Percentiles rank a stretch among this genome's conserved stretches.
Evolutionary conservation across 768 basidiomycete genomes (phyloP).

Genomic region (Tulasnella sp.): DNA sequence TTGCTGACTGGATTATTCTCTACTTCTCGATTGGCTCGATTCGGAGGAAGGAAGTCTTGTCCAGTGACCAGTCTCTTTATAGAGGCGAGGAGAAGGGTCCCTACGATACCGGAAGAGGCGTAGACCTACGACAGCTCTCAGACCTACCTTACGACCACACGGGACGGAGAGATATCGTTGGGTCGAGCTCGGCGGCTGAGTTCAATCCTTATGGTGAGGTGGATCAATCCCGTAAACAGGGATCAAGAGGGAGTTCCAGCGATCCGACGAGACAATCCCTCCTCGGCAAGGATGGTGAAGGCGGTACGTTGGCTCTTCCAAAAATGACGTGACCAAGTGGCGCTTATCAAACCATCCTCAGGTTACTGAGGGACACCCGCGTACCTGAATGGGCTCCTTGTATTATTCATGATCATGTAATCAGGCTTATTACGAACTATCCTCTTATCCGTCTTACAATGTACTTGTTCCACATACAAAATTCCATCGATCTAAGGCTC

Average conservation of each 20-base stretch:
- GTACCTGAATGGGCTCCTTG: too few species aligned
- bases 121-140: not conserved
- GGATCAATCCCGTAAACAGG: not conserved
- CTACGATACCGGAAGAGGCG: not conserved
- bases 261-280: not conserved
- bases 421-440: too few species aligned
- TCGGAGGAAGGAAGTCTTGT: not conserved
- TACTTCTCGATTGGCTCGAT: not conserved
- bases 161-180: not conserved
- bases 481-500: too few species aligned
- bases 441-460: too few species aligned
- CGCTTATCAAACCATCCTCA: not conserved
- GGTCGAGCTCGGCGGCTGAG: not conserved
- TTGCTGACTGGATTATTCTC: not conserved
- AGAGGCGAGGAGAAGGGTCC: not conserved
- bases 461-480: too few species aligned
- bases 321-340: too few species aligned
- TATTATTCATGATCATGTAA: too few species aligned
- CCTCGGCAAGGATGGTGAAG: not conserved
- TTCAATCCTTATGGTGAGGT: not conserved
- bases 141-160: not conserved
- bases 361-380: too few species aligned
- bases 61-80: not conserved
- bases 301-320: not conserved
- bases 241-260: not conserved